phyloP scores from a whole-genome alignment of 1,284 basidiomycete species.

The Ustilago trichophora region DNA sequence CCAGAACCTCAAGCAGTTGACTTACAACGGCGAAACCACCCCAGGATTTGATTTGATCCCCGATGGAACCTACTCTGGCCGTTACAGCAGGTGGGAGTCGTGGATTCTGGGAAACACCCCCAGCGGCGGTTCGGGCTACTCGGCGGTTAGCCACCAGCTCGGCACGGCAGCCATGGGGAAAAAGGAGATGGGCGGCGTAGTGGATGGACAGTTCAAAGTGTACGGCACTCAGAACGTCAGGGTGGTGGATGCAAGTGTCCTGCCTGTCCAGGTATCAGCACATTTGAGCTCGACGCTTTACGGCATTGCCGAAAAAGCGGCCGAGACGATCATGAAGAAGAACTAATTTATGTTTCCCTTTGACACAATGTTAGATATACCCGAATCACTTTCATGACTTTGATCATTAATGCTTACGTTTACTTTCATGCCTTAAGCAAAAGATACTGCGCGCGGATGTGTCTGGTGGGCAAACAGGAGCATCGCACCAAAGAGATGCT shows the following conservation, averaged over 20 bases:
- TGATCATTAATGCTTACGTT: background rate
- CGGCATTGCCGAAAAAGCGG: constrained; percentile 54
- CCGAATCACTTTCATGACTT: too few species aligned
- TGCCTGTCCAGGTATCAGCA: constrained; percentile 51
- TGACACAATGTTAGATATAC: too few species aligned
- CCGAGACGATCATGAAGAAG: constrained; percentile 31
- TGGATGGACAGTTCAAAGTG: constrained; percentile 62
- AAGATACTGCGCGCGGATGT: too few species aligned
- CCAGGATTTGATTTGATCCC: constrained; percentile 64
- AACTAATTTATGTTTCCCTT: too few species aligned
- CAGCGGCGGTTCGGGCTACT: constrained; percentile 57
- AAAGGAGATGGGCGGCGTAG: constrained; percentile 71
- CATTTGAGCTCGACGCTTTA: constrained; percentile 56
- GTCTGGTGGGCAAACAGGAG: too few species aligned
- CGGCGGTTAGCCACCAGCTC: constrained; percentile 71
- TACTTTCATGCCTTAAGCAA: too few species aligned
- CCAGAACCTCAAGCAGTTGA: constrained; percentile 49
- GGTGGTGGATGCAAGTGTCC: constrained; percentile 55
- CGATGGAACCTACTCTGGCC: constrained; percentile 53
- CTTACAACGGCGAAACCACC: constrained; percentile 61
- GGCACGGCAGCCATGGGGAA: constrained; percentile 75
- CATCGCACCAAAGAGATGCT: too few species aligned
- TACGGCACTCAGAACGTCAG: constrained; percentile 65
- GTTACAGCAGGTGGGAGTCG: constrained; percentile 61
- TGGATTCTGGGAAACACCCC: constrained; percentile 65